These are phyloP conservation scores for Ogataea neopini DNA, from an alignment of 805 yeast genomes.

Conservation along the genomic window DNA sequence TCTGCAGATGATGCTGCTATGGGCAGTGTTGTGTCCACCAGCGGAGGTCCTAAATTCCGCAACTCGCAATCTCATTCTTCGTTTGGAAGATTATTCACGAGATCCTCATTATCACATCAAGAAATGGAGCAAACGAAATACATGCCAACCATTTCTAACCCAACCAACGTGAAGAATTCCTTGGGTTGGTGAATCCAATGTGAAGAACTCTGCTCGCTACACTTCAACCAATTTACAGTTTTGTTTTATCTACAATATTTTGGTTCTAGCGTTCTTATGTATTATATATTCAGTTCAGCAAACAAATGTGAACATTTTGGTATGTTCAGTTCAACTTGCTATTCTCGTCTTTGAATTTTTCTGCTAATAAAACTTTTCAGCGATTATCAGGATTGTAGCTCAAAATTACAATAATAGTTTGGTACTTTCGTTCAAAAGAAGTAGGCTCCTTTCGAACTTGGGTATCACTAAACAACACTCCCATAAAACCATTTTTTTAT, in stretches of 20 bases:
- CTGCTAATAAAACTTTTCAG: constrained; percentile 6
- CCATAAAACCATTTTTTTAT: constrained; percentile 5
- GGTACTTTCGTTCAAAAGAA: constrained; percentile 25
- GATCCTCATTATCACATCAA: constrained; percentile 12
- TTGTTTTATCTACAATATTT: constrained; percentile 2
- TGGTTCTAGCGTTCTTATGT: constrained; percentile 7
- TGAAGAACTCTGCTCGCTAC: neutral
- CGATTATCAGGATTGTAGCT: neutral
- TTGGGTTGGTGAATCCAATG: constrained; percentile 59
- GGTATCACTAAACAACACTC: constrained; percentile 12
- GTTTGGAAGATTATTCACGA: constrained; percentile 16
- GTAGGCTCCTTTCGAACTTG: constrained; percentile 24
- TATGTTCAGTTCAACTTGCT: neutral
- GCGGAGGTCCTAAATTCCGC: constrained; percentile 11
- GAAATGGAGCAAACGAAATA: constrained; percentile 29
- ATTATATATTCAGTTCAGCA: constrained; percentile 3
- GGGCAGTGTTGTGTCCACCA: constrained; percentile 8
- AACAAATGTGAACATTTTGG: neutral
- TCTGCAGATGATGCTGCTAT: constrained; percentile 1
- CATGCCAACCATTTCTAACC: constrained; percentile 58
- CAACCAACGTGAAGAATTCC: constrained; percentile 70
- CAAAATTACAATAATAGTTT: constrained; percentile 15
- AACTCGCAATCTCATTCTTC: constrained; percentile 22
- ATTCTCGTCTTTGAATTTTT: neutral
- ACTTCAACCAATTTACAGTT: neutral